Conservation (phyloP, 164 flowering plant genomes). For the Protea cynaroides region DNA sequence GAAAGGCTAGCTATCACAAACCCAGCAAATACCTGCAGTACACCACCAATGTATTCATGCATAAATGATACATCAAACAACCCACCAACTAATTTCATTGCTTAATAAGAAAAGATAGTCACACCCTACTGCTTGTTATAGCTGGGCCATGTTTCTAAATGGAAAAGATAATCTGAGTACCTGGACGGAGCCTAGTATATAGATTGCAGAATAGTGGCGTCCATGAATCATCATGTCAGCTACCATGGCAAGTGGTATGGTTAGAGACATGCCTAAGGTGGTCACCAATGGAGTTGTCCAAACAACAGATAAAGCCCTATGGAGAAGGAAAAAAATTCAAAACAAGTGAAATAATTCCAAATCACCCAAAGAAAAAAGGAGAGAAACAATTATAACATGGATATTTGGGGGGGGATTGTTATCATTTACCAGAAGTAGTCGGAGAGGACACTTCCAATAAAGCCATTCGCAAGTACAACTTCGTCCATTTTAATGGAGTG, state of each 20-base stretch:
- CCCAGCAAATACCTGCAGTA: slow-evolving; percentile 82
- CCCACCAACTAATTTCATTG: background rate
- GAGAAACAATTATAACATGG: background rate
- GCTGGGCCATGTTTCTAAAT: no score
- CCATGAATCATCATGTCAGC: slow-evolving; percentile 93
- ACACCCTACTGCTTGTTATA: background rate
- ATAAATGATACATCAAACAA: background rate
- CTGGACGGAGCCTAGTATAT: slow-evolving; percentile 80
- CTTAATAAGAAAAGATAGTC: background rate
- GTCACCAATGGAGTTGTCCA: slow-evolving; percentile 95
- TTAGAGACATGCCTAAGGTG: slow-evolving; percentile 88
- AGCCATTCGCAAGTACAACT: slow-evolving; percentile 85
- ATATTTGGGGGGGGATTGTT: background rate
- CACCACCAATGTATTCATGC: background rate
- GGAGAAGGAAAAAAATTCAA: slow-evolving; percentile 4
- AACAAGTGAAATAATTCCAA: slow-evolving; percentile 1
- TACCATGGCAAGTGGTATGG: slow-evolving; percentile 90
- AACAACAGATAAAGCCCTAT: slow-evolving; percentile 86
- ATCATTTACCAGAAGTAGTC: slow-evolving; percentile 85
- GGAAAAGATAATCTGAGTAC: slow-evolving; percentile 20
- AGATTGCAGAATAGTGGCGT: slow-evolving; percentile 81
- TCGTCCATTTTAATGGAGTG: slow-evolving; percentile 82
- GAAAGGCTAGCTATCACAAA: slow-evolving; percentile 85
- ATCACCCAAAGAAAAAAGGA: background rate
- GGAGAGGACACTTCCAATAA: slow-evolving; percentile 94